phyloP scores from a whole-genome alignment of 371 early-diverging fungal species.

The Dentiscutata heterogama region DNA sequence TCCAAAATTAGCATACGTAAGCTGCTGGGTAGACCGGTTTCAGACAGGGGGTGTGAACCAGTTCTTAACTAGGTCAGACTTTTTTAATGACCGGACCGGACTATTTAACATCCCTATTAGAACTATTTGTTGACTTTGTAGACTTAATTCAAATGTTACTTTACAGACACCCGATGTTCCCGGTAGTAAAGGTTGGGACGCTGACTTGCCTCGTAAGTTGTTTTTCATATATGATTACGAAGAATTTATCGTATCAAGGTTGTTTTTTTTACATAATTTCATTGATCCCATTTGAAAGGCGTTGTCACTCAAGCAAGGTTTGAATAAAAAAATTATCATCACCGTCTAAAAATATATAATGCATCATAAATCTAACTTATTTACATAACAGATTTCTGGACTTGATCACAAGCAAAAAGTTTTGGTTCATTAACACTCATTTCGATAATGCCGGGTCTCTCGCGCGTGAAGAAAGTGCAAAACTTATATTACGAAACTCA shows the following conservation, averaged over 20 bases:
- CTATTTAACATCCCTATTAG: too few species aligned
- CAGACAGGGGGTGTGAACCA: too few species aligned
- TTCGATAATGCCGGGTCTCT: neutral
- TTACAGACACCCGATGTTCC: constrained; percentile 34
- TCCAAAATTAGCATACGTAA: too few species aligned
- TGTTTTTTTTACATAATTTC: neutral
- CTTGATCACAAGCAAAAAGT: neutral
- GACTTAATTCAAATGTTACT: neutral
- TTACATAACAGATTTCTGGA: constrained; percentile 25
- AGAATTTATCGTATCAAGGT: neutral
- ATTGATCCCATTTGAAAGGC: neutral
- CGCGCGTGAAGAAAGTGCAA: constrained; percentile 34
- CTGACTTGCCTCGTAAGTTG: constrained; percentile 16
- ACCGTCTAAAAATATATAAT: neutral
- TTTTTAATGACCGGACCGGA: too few species aligned
- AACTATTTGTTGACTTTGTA: neutral
- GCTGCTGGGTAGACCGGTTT: too few species aligned
- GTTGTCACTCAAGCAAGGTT: constrained; percentile 39
- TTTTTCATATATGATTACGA: neutral
- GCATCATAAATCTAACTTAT: neutral
- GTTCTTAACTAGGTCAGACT: too few species aligned
- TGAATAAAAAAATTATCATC: too few species aligned
- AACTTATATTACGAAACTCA: neutral
- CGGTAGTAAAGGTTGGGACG: constrained; percentile 36
- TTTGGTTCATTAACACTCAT: constrained; percentile 33